Evolutionary conservation across 1,284 basidiomycete genomes (phyloP), one percentile per base, ranked within the genome.

Genomic region (Heterobasidion occidentale): DNA sequence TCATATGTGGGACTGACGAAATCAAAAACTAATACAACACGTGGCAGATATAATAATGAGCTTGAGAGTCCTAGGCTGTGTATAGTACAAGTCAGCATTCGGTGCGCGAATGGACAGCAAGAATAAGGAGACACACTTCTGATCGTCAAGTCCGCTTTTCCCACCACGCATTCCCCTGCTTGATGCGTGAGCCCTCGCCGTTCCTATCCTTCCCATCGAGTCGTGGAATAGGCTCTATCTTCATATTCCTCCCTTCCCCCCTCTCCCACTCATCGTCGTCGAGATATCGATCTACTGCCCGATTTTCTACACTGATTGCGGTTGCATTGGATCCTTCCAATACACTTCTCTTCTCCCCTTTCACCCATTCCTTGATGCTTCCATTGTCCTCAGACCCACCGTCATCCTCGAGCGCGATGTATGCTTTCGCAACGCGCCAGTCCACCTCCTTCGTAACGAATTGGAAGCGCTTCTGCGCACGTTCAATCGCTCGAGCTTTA

Each of bases 211-310:
- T 27, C 6, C 27, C 27, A 27, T 27, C 27, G 5, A 27, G 27
- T 6, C 27, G 4, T 27, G 27, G 27, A 5, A 27, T 27, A 27
- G 27, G 27, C 27, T 27, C 27, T 27, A 71, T 62, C 6, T 53
- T 19, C 7, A 65, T 60, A 2, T 62, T 60, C 9, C 68, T 58
- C 8, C 74, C 71, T 19, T 62, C 74, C 69, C 6, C 61, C 59
- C 47, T 65, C 67, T 87, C 85, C 85, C 86, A 88, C 57, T 86
- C 83, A 6, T 77, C 74, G 59, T 88, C 85, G 49, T 86, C 83
- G 56, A 87, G 63, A 67, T 87, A 88, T 49, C 67, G 71, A 59
- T 79, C 77, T 42, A 84, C 71, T 1, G 85, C 85, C 7, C 77
- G 67, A 4, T 68, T 73, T 59, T 80, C 79, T 46, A 83, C 59